Conservation (phyloP, 352 stramenopile genomes). For the Phytopythium kandeliae region DNA sequence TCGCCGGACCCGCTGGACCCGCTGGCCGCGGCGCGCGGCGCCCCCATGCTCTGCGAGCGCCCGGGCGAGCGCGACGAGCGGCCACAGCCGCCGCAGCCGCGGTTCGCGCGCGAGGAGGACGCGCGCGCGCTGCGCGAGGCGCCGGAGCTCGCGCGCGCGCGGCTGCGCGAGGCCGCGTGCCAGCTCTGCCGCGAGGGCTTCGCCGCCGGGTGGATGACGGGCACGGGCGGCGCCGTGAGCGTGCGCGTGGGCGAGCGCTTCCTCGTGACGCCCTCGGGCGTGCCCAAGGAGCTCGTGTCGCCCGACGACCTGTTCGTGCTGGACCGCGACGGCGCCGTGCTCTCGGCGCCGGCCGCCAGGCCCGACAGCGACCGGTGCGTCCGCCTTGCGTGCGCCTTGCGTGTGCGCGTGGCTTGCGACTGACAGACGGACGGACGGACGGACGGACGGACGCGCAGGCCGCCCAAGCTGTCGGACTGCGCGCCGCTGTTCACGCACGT, state of each 20-base stretch:
- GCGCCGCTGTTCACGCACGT: constrained; percentile 92
- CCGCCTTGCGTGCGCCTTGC: too few species aligned
- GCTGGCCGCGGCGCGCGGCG: constrained; percentile 16
- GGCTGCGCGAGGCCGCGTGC: constrained; percentile 61
- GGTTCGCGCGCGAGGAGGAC: constrained; percentile 38
- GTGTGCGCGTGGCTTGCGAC: too few species aligned
- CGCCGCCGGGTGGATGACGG: constrained; percentile 89
- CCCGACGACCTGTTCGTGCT: constrained; percentile 95
- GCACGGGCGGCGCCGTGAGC: constrained; percentile 92
- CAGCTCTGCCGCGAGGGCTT: constrained; percentile 77
- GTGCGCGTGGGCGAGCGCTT: constrained; percentile 91
- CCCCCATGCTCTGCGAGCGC: constrained; percentile 1
- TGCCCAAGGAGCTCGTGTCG: constrained; percentile 95
- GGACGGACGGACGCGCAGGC: too few species aligned
- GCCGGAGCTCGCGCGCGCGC: constrained; percentile 16
- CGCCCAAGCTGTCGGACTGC: constrained; percentile 89
- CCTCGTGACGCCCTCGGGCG: constrained; percentile 94
- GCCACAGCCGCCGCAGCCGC: too few species aligned
- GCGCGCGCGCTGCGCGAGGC: constrained; percentile 29
- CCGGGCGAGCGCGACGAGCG: neutral
- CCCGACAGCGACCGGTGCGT: constrained; percentile 26
- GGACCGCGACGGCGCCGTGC: constrained; percentile 75
- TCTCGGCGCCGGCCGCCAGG: constrained; percentile 52
- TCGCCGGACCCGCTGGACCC: constrained; percentile 16
- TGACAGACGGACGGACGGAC: too few species aligned